Base-by-base conservation (phyloP, 1,284 basidiomycete species). In the Peniophora sp. region DNA sequence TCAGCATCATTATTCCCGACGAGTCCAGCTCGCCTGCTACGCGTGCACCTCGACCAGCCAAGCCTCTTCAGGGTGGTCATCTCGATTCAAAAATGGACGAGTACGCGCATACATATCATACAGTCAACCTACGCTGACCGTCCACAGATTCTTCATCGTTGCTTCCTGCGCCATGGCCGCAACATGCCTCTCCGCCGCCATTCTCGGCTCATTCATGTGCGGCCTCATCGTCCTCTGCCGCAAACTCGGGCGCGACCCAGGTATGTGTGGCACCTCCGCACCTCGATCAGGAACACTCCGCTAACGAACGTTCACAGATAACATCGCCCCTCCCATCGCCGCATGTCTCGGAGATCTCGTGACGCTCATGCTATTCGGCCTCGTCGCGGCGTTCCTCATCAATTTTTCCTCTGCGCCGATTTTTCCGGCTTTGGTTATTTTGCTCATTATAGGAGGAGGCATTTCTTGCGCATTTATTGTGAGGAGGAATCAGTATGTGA, bases 121-220 rank as follows among this genome's bases (percentile, higher is more conserved):
- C 45, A 27, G 32, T 3, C 18, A 9, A 20, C 35, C 17, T 36
- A 14, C 20, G 23, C 27, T 36, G 34, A 14, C n/a, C 8, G 34
- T 46, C 11, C 23, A 8, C 57, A 89, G 86, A 54, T 78, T 96
- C 54, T 71, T 88, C 51, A 85, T 96, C 72, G 88, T 98, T 14
- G 81, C 94, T 0, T 85, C 91, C 5, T 89, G 93, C 0, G 82
- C 91, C 0, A 96, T 97, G 90, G 78, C 89, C 10, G 83, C 94
- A 0, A 88, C 95, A 0, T 88, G 86, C 47, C 63, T 93, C 20
- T 91, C 88, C 14, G 85, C 86, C 51, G 69, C 89, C 2, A 62
- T 94, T 2, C 77, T 98, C 1, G 96, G 96, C 2, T 88, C 86
- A 1, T 97, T 98, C 68, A 97, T 98, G 92, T 93, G 88, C 61